Evolutionary conservation across 2,329 filamentous ascomycete species (phyloP).

Genomic region (Ophiostoma piceae): DNA sequence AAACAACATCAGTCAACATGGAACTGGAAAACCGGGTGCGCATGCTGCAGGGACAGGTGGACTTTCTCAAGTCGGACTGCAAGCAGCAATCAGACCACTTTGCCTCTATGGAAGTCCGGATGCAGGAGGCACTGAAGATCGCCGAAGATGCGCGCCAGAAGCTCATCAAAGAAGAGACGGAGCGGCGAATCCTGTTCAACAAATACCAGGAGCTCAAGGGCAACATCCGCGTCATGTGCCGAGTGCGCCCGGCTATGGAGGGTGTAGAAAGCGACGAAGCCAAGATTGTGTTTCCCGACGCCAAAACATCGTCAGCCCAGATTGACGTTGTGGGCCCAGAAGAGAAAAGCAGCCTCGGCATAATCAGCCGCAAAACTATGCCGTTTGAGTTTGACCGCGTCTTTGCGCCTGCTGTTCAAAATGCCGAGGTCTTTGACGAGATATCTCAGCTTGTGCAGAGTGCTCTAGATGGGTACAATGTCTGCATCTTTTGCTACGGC

Average conservation of each 20-base stretch:
- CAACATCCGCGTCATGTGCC: constrained; percentile 97
- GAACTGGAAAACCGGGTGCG: constrained; percentile 70
- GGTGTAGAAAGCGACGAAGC: constrained; percentile 60
- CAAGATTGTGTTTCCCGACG: constrained; percentile 71
- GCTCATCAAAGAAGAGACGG: constrained; percentile 82
- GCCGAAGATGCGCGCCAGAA: constrained; percentile 72
- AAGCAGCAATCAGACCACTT: constrained; percentile 86
- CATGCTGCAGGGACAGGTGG: constrained; percentile 72
- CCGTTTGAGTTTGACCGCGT: constrained; percentile 91
- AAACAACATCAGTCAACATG: constrained; percentile 56
- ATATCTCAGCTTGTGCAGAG: constrained; percentile 96
- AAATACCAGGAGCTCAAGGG: constrained; percentile 97
- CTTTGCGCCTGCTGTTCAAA: constrained; percentile 71
- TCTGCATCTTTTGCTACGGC: constrained; percentile 98
- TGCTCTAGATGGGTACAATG: constrained; percentile 94
- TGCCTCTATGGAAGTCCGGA: constrained; percentile 69
- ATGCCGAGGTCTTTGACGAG: constrained; percentile 86
- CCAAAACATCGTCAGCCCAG: constrained; percentile 79
- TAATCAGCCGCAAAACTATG: constrained; percentile 70
- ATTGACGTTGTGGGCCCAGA: constrained; percentile 79
- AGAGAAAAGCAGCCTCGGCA: constrained; percentile 73
- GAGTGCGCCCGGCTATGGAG: constrained; percentile 71
- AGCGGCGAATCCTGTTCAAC: constrained; percentile 89
- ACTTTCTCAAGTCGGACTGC: constrained; percentile 84
- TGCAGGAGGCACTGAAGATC: constrained; percentile 68